Conservation (phyloP, 2,329 filamentous ascomycete genomes). For the Xylariaceae sp. region DNA sequence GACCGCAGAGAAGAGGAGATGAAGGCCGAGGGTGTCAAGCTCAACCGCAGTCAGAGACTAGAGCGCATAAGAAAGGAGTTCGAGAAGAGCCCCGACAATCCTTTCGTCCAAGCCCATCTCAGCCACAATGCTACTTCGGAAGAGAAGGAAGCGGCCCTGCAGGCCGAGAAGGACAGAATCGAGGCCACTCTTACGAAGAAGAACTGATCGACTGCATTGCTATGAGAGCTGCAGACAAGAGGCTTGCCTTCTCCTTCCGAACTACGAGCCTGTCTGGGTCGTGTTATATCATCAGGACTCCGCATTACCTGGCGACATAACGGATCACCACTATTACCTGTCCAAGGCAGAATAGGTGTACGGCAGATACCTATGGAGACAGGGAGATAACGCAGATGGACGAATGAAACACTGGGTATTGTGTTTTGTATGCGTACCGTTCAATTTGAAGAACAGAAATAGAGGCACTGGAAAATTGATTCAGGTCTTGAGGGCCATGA, state of each 20-base stretch:
- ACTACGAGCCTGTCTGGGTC: not conserved
- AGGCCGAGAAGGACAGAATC: constrained; percentile 65
- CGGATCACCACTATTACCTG: not conserved
- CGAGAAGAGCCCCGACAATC: constrained; percentile 89
- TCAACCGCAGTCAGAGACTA: constrained; percentile 78
- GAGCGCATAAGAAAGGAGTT: constrained; percentile 87
- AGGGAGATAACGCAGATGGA: too few relatives aligned
- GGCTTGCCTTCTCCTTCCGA: not conserved
- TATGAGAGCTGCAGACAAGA: not conserved
- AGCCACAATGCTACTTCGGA: constrained; percentile 73
- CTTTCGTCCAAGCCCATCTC: constrained; percentile 77
- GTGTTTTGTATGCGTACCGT: too few relatives aligned
- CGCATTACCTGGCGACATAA: too few relatives aligned
- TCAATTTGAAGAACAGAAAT: too few relatives aligned
- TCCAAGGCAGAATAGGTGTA: too few relatives aligned
- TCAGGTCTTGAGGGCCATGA: too few relatives aligned
- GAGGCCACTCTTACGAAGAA: constrained; percentile 44
- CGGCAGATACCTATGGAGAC: too few relatives aligned
- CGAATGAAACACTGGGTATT: too few relatives aligned
- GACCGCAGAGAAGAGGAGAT: constrained; percentile 78
- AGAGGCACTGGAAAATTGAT: too few relatives aligned
- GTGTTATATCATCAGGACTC: too few relatives aligned
- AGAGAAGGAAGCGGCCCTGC: constrained; percentile 62
- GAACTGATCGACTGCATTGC: constrained; percentile 1
- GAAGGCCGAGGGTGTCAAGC: constrained; percentile 68